These are phyloP conservation scores for Leishmania mexicana DNA, from an alignment of 208 protist genomes.

Conservation along the genomic window DNA sequence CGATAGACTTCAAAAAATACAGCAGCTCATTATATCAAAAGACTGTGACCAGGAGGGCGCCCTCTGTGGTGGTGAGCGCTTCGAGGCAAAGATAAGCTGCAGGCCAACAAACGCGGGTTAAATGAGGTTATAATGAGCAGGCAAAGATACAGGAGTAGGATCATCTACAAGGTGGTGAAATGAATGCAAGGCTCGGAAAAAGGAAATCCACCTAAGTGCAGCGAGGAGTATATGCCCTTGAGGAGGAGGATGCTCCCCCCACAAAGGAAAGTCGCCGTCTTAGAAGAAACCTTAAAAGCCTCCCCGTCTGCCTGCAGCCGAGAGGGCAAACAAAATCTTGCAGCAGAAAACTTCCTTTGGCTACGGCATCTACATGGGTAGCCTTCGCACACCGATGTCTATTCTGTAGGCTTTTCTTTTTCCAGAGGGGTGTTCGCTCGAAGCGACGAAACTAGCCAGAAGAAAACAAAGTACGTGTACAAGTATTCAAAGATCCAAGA, in stretches of 20 bases:
- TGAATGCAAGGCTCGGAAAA: not conserved
- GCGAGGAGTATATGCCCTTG: not conserved
- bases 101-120: not conserved
- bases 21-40: not conserved
- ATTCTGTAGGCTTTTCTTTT: not conserved
- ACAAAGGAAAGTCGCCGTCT: not conserved
- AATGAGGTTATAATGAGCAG: not conserved
- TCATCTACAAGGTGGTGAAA: not conserved
- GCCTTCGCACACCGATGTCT: not conserved
- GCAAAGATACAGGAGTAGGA: not conserved
- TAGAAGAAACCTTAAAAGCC: not conserved
- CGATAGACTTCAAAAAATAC: slow-evolving; percentile 14
- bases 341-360: no score
- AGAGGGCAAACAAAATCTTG: not conserved
- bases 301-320: not conserved
- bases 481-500: not conserved
- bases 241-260: not conserved
- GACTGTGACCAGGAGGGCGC: not conserved
- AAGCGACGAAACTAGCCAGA: not conserved
- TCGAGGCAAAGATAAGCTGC: not conserved
- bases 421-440: not conserved
- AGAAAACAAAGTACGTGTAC: not conserved
- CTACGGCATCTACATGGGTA: no score
- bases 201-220: not conserved
- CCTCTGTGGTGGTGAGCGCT: slow-evolving; percentile 6